These are phyloP conservation scores for Ustilago esculenta DNA, from an alignment of 1,284 basidiomycete genomes.

Conservation along the genomic window DNA sequence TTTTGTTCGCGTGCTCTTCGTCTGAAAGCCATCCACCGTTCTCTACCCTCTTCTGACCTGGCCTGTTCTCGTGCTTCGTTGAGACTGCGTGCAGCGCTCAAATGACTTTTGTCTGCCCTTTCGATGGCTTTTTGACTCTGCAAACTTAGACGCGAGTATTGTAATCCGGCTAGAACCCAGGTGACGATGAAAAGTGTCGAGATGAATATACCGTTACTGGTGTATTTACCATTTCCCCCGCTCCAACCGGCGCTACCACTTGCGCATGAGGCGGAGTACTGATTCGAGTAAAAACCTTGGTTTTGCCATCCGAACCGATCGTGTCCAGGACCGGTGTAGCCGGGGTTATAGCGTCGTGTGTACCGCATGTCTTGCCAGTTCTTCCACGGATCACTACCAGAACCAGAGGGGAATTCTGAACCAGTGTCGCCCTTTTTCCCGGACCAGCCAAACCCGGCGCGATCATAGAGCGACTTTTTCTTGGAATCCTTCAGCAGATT, in stretches of 20 bases:
- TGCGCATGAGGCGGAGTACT: no score
- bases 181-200: slow-evolving; percentile 34
- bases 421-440: no score
- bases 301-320: slow-evolving; percentile 45
- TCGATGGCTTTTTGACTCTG: slow-evolving; percentile 43
- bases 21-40: slow-evolving; percentile 22
- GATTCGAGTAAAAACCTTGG: slow-evolving; percentile 23
- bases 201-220: slow-evolving; percentile 40
- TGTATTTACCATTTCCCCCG: slow-evolving; percentile 34
- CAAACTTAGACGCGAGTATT: slow-evolving; percentile 29
- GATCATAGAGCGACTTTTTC: slow-evolving; percentile 39
- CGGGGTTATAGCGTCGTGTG: slow-evolving; percentile 8
- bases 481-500: slow-evolving; percentile 45
- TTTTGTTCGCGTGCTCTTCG: slow-evolving; percentile 27
- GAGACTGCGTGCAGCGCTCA: slow-evolving; percentile 26
- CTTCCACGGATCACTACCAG: slow-evolving; percentile 1
- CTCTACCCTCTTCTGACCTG: slow-evolving; percentile 26
- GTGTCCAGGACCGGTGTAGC: slow-evolving; percentile 15
- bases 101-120: slow-evolving; percentile 21
- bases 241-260: no score
- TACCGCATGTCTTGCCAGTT: slow-evolving; percentile 32
- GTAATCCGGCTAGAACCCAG: slow-evolving; percentile 43
- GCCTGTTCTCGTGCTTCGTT: slow-evolving; percentile 29
- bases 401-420: neutral
- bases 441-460: slow-evolving; percentile 47